Percentiles rank a stretch among this genome's conserved stretches.
Conservation (phyloP, 2,329 filamentous ascomycete genomes). For the Cryphonectria carpinicola region DNA sequence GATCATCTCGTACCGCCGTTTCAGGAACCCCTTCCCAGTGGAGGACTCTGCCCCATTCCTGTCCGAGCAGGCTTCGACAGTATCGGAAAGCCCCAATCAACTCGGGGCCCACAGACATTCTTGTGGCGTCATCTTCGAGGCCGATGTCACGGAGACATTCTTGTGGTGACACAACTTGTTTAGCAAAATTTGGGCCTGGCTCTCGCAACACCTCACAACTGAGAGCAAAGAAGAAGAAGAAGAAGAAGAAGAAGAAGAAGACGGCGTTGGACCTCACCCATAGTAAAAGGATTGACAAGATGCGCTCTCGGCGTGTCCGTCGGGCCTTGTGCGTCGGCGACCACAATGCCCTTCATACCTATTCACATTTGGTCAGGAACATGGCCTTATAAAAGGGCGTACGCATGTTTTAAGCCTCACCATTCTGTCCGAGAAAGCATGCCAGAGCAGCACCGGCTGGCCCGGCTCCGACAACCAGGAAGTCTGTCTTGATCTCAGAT, state of each 20-base stretch:
- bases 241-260: neutral
- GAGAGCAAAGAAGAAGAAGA: neutral
- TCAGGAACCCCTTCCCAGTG: slow-evolving; percentile 44
- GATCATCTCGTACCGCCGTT: slow-evolving; percentile 28
- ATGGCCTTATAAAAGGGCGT: neutral
- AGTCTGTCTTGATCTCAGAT: slow-evolving; percentile 25
- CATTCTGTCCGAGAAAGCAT: slow-evolving; percentile 26
- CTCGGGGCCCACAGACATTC: slow-evolving; percentile 36
- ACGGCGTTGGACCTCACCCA: slow-evolving; percentile 8
- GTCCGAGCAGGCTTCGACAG: slow-evolving; percentile 44
- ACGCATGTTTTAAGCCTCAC: neutral
- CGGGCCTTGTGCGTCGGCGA: slow-evolving; percentile 16
- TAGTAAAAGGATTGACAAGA: slow-evolving; percentile 25
- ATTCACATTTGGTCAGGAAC: neutral
- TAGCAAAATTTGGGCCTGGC: neutral
- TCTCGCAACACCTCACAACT: neutral
- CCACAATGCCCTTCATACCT: slow-evolving; percentile 24
- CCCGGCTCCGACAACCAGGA: slow-evolving; percentile 24
- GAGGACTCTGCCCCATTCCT: slow-evolving; percentile 43
- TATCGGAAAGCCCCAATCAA: slow-evolving; percentile 44
- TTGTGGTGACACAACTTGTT: neutral
- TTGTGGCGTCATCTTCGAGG: slow-evolving; percentile 39
- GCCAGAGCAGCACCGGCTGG: slow-evolving; percentile 24
- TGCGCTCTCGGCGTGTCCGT: slow-evolving; percentile 25
- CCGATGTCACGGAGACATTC: slow-evolving; percentile 47